Percentiles rank a stretch among this genome's conserved stretches.
Evolutionary conservation across 2,329 filamentous ascomycete species (phyloP).

Genomic region (Colletotrichum godetiae): DNA sequence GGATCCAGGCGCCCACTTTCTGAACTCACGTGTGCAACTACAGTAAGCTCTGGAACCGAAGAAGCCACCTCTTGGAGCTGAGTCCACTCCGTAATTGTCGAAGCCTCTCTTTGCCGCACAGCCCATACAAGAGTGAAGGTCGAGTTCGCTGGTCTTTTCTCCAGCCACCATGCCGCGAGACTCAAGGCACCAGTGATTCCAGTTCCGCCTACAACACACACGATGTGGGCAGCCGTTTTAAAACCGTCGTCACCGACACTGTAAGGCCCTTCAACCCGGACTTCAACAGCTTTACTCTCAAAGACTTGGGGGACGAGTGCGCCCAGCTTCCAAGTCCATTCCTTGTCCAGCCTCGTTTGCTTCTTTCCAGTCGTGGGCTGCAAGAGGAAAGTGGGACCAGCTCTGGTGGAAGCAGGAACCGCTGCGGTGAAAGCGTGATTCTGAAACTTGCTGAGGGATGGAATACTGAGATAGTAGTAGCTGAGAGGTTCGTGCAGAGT

Average conservation of each 20-base stretch:
- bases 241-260: neutral
- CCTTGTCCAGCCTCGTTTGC: neutral
- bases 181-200: slow-evolving; percentile 16
- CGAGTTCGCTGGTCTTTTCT: neutral
- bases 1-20: neutral
- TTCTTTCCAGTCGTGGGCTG: slow-evolving; percentile 5
- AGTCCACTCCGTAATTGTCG: neutral
- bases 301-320: neutral
- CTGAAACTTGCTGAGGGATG: slow-evolving; percentile 27
- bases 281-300: neutral
- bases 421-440: slow-evolving; percentile 36
- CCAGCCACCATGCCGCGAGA: slow-evolving; percentile 14
- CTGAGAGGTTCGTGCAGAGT: neutral
- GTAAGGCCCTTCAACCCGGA: neutral
- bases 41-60: neutral
- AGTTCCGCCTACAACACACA: slow-evolving; percentile 16
- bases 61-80: neutral
- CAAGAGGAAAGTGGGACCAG: slow-evolving; percentile 24
- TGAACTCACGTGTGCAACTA: neutral
- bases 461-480: slow-evolving; percentile 28
- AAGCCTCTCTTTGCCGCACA: neutral
- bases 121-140: slow-evolving; percentile 3
- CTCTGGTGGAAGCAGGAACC: neutral
- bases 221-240: neutral
- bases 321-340: slow-evolving; percentile 31